These are phyloP conservation scores for Tuber brumale DNA, from an alignment of 495 filamentous ascomycete genomes.

Conservation along the genomic window DNA sequence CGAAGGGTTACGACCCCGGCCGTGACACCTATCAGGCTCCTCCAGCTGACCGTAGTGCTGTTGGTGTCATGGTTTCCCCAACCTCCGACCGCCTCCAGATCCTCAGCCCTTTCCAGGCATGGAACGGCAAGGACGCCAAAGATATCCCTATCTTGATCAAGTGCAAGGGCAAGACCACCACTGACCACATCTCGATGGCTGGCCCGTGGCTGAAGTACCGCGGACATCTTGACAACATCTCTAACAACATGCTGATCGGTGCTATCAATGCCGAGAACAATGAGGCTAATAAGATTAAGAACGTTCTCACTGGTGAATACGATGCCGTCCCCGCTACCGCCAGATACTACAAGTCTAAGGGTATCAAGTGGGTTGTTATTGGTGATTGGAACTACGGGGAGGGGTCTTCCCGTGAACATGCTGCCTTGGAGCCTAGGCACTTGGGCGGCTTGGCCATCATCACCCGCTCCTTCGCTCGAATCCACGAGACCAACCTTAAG, in stretches of 20 bases:
- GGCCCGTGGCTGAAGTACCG: constrained; percentile 99
- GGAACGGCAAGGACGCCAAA: constrained; percentile 89
- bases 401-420: constrained; percentile 94
- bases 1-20: constrained; percentile 82
- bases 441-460: constrained; percentile 97
- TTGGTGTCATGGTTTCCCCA: constrained; percentile 80
- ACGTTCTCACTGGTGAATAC: constrained; percentile 72
- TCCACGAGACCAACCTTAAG: constrained; percentile 99
- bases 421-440: constrained; percentile 94
- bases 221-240: constrained; percentile 99
- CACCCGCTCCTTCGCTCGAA: constrained; percentile 92
- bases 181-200: constrained; percentile 99
- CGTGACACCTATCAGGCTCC: constrained; percentile 96
- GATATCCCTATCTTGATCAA: constrained; percentile 96
- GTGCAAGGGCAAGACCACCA: constrained; percentile 95
- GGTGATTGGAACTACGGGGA: constrained; percentile 99
- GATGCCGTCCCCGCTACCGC: constrained; percentile 89
- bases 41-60: constrained; percentile 63
- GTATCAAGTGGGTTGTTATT: constrained; percentile 92
- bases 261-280: constrained; percentile 92
- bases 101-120: constrained; percentile 73
- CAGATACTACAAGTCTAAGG: constrained; percentile 96
- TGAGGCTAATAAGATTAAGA: constrained; percentile 97
- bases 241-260: constrained; percentile 99
- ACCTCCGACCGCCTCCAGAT: constrained; percentile 89